Base-by-base conservation (phyloP, 306 rosid genomes). In the Dicorynia guianensis region DNA sequence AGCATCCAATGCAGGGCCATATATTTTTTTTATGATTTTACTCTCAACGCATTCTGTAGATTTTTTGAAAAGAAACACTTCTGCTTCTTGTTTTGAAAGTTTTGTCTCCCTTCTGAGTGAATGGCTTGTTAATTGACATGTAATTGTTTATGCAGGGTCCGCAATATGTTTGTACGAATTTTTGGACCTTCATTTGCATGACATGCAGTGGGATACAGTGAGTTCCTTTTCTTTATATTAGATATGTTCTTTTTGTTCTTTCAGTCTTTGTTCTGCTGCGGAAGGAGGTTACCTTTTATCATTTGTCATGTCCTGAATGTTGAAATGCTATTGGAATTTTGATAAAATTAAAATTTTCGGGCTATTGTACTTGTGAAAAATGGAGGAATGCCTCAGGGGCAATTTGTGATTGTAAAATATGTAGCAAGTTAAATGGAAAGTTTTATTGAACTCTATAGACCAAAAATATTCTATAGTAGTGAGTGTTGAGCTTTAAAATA, bases 141-240 rank as follows among this genome's bases (percentile, higher is more conserved):
- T 52, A 7, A 53, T 72, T 33, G 13, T 75, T 58, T 64, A 44
- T 72, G 12, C 91, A 91, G 97, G 97, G 97, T 62, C 97, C 95
- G 35, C 97, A 91, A 75, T 91, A 89, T 76, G 97, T 89, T 19
- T 91, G 97, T 79, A 83, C 93, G 48, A 87, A 84, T 64, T 89
- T 91, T 66, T 89, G 95, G 93, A 89, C 86, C 55, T 89, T 89
- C 84, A 69, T 87, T 70, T 92, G 97, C 79, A 67, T 40, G 48
- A 81, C 97, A 56, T 92, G 97, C 89, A 86, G 97, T 55, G 97
- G 97, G 76, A 92, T 92, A 65, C 97, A 92, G 97, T 92, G 87
- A 92, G 97, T 85, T 46, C 56, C 64, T 20, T 40, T 63, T 38
- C 40, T 11, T 49, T 42, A 20, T 57, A 19, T 5, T 11, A 47